phyloP scores from a whole-genome alignment of 2,329 filamentous ascomycete genomes.

The Sporothrix curviconia region DNA sequence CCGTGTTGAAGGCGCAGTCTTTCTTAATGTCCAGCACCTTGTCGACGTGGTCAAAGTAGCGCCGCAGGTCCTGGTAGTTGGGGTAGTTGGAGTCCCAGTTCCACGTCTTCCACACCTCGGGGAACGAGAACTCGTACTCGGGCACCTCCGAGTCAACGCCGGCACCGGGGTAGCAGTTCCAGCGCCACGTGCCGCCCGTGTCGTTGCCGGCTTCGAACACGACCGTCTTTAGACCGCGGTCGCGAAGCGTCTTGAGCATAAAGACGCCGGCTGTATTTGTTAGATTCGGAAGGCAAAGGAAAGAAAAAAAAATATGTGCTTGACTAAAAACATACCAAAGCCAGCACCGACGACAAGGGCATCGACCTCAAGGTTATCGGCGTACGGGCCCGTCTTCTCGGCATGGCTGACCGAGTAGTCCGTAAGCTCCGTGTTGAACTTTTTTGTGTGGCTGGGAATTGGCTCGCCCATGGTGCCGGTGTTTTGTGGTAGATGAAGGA shows the following conservation, averaged over 20 bases:
- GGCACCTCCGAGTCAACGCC: constrained; percentile 48
- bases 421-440: constrained; percentile 36
- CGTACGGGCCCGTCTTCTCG: constrained; percentile 33
- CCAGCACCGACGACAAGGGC: constrained; percentile 40
- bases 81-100: constrained; percentile 50
- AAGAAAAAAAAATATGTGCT: neutral
- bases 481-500: neutral
- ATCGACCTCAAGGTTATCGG: constrained; percentile 38
- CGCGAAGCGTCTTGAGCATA: constrained; percentile 45
- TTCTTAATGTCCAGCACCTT: constrained; percentile 49
- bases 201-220: constrained; percentile 48
- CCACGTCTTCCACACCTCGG: constrained; percentile 48
- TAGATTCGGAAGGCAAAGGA: neutral
- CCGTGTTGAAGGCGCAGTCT: constrained; percentile 50
- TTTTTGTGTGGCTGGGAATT: constrained; percentile 24
- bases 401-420: constrained; percentile 30
- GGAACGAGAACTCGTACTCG: constrained; percentile 47
- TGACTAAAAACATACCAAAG: constrained; percentile 27
- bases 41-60: constrained; percentile 55
- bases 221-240: constrained; percentile 40
- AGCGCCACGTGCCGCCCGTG: constrained; percentile 49
- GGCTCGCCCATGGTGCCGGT: constrained; percentile 20
- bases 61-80: constrained; percentile 43
- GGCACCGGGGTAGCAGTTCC: constrained; percentile 51
- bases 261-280: constrained; percentile 38